A percentile compares a stretch with the other conserved stretches of the same genome.
phyloP scores from a whole-genome alignment of 441 rosid species.

The Pelargonium myrrhifolium region DNA sequence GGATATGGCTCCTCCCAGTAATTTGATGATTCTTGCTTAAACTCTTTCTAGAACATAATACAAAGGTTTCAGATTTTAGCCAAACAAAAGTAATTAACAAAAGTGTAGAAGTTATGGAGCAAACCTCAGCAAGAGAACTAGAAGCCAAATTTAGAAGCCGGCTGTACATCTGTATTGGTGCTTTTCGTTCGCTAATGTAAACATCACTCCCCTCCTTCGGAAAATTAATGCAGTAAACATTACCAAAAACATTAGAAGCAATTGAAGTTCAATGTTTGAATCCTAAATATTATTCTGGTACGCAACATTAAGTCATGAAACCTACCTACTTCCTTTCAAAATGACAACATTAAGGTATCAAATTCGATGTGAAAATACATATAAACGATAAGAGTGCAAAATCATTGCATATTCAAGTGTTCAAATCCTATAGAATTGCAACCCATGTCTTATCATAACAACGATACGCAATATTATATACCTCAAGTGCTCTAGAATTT shows the following conservation, averaged over 20 bases:
- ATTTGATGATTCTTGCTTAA: conserved; percentile 37
- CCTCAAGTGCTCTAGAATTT: conserved; percentile 33
- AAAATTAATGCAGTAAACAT: conserved; percentile 12
- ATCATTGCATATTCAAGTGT: too few species aligned
- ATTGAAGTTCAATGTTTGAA: background rate
- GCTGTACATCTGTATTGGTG: conserved; percentile 57
- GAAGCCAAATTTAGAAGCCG: conserved; percentile 65
- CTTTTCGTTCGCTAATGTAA: conserved; percentile 26
- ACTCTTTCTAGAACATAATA: conserved; percentile 40
- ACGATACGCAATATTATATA: conserved; percentile 15
- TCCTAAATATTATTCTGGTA: too few species aligned
- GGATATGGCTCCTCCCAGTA: conserved; percentile 49
- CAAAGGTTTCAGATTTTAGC: conserved; percentile 15
- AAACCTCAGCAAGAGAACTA: conserved; percentile 55
- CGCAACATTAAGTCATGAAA: too few species aligned
- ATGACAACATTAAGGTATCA: background rate
- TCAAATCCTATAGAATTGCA: background rate
- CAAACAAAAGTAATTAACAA: background rate
- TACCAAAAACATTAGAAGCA: background rate
- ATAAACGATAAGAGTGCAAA: too few species aligned
- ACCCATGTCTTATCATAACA: background rate
- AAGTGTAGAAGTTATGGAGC: conserved; percentile 18
- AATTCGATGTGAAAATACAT: too few species aligned
- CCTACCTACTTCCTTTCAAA: background rate
- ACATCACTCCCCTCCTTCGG: conserved; percentile 28